Evolutionary conservation across 164 flowering plant genomes (phyloP), one percentile per base, ranked within the genome.

Genomic region (Umbilicus rupestris): DNA sequence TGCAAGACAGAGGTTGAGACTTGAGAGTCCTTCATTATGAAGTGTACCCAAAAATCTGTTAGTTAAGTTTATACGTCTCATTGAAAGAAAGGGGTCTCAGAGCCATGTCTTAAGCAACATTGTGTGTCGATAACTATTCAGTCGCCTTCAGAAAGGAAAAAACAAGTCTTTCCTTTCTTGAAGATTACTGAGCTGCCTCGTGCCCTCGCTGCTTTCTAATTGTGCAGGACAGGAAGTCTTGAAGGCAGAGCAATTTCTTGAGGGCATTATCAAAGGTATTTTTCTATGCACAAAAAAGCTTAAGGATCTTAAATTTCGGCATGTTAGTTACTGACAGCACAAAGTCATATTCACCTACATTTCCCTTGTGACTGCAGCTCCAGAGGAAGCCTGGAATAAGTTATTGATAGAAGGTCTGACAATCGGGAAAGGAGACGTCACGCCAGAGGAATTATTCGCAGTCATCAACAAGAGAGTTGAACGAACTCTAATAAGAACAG

Each of bases 401-500:
- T 71, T 90, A 62, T 75, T 93, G 79, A 46, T 90, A 35, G 70
- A 85, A 62, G 94, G 96, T 55, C 33, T 93, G 71, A 83, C 80
- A 2, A 35, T 87, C 69, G 94, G 89, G 58, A 86, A 83, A 72
- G 97, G 98, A 30, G 85, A 88, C 12, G 57, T 87, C 68, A 62
- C 86, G 0, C 88, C 88, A 1, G 88, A 88, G 45, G 92, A 88
- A 28, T 57, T 90, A 1, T 76, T 83, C 71, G 83, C 83, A 68
- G 96, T 82, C 42, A 67, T 90, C 31, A 86, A 86, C 80, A 93
- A 90, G 78, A 80, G 96, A 41, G 86, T 82, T 20, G 96, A 88
- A 62, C 76, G 96, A 50, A 80, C 80, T 47, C 67, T 92, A 73
- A 90, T 92, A 49, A 75, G 96, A 75, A 88, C 96, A 6, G 96